phyloP scores from a whole-genome alignment of 2,329 filamentous ascomycete species.

The Dothiorella sarmentorum region DNA sequence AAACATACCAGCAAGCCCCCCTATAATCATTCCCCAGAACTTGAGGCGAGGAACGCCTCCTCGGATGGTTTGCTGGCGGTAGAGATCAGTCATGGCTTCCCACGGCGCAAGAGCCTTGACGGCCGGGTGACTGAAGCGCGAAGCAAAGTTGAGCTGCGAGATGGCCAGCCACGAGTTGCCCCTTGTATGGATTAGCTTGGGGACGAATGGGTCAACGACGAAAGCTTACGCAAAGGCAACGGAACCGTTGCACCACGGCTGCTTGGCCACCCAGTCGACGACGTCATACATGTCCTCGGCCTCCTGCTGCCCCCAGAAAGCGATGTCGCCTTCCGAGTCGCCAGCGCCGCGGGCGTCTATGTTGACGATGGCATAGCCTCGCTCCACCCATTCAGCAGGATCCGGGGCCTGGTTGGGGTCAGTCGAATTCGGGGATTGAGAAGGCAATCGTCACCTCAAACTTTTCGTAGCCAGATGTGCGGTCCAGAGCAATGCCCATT shows the following conservation, averaged over 20 bases:
- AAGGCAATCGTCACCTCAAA: slow-evolving; percentile 33
- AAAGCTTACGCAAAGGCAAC: slow-evolving; percentile 37
- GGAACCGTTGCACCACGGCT: slow-evolving; percentile 46
- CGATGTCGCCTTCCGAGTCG: slow-evolving; percentile 33
- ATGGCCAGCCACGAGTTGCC: slow-evolving; percentile 46
- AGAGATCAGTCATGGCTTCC: slow-evolving; percentile 18
- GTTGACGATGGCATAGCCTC: slow-evolving; percentile 37
- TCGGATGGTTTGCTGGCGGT: slow-evolving; percentile 22
- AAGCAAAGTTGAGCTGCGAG: slow-evolving; percentile 28
- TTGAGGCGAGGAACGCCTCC: slow-evolving; percentile 20
- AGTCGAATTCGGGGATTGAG: no score
- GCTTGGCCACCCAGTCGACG: slow-evolving; percentile 41
- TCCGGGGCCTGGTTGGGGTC: slow-evolving; percentile 40
- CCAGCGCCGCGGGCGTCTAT: slow-evolving; percentile 32
- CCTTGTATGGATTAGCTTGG: neutral
- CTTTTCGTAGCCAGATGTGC: slow-evolving; percentile 37
- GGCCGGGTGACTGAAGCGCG: slow-evolving; percentile 10
- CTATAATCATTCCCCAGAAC: slow-evolving; percentile 17
- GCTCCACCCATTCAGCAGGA: slow-evolving; percentile 35
- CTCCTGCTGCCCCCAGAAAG: slow-evolving; percentile 29
- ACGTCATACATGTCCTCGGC: slow-evolving; percentile 47
- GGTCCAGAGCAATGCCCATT: slow-evolving; percentile 29
- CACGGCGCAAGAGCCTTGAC: slow-evolving; percentile 14
- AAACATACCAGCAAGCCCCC: neutral
- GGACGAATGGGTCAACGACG: no score